Evolutionary conservation across 495 filamentous ascomycete species (phyloP).

Genomic region (Penicillium coprophilum): DNA sequence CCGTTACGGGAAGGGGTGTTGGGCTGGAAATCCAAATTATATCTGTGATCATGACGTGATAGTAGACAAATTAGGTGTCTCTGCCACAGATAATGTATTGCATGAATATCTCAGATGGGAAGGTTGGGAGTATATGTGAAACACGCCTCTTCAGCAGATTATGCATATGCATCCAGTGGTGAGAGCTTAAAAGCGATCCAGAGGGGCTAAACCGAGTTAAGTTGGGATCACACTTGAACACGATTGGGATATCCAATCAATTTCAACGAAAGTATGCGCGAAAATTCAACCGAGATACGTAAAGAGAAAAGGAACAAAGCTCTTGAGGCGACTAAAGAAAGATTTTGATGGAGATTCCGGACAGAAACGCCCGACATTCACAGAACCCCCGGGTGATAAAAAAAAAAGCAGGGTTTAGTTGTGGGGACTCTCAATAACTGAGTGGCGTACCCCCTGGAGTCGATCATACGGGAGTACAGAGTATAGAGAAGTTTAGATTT

Average conservation of each 20-base stretch:
- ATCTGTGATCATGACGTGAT: conserved; percentile 7
- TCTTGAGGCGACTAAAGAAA: background rate
- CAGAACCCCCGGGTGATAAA: background rate
- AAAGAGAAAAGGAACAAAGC: background rate
- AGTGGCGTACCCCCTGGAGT: conserved; percentile 31
- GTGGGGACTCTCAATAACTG: conserved; percentile 19
- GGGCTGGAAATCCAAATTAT: background rate
- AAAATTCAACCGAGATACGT: background rate
- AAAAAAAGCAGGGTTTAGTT: conserved; percentile 34
- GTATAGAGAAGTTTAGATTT: too few relatives aligned
- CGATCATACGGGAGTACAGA: conserved; percentile 10
- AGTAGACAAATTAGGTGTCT: background rate
- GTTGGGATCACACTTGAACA: background rate
- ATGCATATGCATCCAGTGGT: conserved; percentile 10
- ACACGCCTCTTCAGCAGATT: conserved; percentile 14
- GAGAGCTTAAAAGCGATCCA: conserved; percentile 7
- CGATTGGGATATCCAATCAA: background rate
- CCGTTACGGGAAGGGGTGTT: conserved; percentile 21
- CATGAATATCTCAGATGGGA: conserved; percentile 1
- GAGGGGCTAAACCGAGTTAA: conserved; percentile 4
- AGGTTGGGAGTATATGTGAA: background rate
- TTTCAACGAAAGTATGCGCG: background rate
- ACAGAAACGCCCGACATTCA: background rate
- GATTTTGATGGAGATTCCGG: background rate
- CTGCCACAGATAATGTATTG: background rate